Evolutionary conservation across 2,329 filamentous ascomycete genomes (phyloP), one percentile per base, ranked within the genome.

Genomic region (Zasmidium angulare): DNA sequence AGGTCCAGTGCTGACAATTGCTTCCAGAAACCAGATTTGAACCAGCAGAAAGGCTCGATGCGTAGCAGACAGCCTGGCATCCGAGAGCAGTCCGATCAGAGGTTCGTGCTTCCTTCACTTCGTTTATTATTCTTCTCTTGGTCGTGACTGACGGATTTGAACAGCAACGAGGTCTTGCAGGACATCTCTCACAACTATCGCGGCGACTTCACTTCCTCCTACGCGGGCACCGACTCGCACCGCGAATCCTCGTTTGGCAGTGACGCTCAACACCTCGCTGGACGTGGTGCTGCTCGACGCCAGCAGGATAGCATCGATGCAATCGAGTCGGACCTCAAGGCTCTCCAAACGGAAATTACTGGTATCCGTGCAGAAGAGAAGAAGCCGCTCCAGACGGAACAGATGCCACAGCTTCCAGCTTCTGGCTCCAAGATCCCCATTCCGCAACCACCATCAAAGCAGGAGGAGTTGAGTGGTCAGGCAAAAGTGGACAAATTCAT

Each of bases 131-230:
- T 14, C 29, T 43, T 29, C 26, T 56, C 46, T 59, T 65, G 50
- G 66, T 21, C 60, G 17, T 29, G 6, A 29, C 26, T 29, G 11
- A 29, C 26, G 6, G 4, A 4, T 6, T 22, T 24, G 48, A 21
- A 17, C 53, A 67, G 67, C 53, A 55, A 58, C 50, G 64, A 64
- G 36, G 56, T 65, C 22, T 36, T 68, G 10, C 61, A 62, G 23
- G 63, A 67, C 54, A 57, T 66, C 47, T 53, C 62, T 11, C 53
- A 63, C 24, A 63, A 64, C 6, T 58, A 55, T 43, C 53, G 50
- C 19, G 58, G 57, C 47, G 43, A 61, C 46, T 50, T 56, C 22
- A 55, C 62, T 49, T 43, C 55, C 40, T 63, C 62, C 14, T 31
- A 61, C 46, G 22, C 62, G 46, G 62, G 63, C 56, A 59, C 58